phyloP scores from a whole-genome alignment of 352 stramenopile species.

The Pythium dissimile region DNA sequence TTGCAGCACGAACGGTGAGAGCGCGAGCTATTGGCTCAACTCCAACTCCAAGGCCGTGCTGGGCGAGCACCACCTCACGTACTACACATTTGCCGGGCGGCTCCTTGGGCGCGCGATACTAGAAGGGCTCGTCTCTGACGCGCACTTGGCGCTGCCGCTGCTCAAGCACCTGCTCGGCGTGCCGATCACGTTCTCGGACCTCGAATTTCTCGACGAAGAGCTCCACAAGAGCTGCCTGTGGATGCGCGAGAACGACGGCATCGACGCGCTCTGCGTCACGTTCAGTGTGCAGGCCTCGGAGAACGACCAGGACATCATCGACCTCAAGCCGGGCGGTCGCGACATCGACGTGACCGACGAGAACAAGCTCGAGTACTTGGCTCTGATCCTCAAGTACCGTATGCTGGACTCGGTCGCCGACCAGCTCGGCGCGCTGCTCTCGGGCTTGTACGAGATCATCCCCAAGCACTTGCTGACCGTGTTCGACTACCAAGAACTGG shows the following conservation, averaged over 20 bases:
- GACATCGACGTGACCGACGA: conserved; percentile 94
- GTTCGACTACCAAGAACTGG: conserved; percentile 81
- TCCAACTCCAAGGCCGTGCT: conserved; percentile 30
- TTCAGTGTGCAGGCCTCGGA: conserved; percentile 57
- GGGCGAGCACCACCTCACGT: conserved; percentile 33
- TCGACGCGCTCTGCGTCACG: conserved; percentile 55
- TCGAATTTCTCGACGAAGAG: conserved; percentile 72
- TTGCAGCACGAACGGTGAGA: conserved; percentile 51
- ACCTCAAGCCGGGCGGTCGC: conserved; percentile 88
- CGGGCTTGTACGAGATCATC: conserved; percentile 73
- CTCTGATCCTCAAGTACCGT: conserved; percentile 60
- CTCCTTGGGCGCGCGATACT: conserved; percentile 64
- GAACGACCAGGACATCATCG: conserved; percentile 67
- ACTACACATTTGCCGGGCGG: conserved; percentile 60
- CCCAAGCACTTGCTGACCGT: conserved; percentile 56
- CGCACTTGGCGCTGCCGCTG: conserved; percentile 58
- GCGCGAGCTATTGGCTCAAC: conserved; percentile 72
- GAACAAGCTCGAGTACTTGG: conserved; percentile 94
- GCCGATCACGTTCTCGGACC: conserved; percentile 73
- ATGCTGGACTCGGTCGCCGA: conserved; percentile 73
- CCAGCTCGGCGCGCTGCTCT: conserved; percentile 61
- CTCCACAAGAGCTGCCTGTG: conserved; percentile 64
- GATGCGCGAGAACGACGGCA: conserved; percentile 55
- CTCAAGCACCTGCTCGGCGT: conserved; percentile 71
- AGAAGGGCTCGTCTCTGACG: conserved; percentile 58